Conservation (phyloP, 495 filamentous ascomycete genomes). For the Lophiostoma macrostomum region DNA sequence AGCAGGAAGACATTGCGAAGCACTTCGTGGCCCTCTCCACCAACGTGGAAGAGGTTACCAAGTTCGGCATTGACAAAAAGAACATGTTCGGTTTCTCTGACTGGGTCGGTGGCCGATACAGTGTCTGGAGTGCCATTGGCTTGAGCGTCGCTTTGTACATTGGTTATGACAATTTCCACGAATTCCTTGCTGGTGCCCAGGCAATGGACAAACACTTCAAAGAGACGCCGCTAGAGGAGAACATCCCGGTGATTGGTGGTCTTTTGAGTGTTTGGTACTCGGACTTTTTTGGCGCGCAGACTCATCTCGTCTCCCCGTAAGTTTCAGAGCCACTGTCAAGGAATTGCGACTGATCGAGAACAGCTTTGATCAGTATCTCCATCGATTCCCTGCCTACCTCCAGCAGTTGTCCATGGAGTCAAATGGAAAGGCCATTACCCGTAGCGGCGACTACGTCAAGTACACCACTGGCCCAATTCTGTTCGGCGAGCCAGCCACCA, state of each 20-base stretch:
- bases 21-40: constrained; percentile 98
- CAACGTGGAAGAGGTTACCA: constrained; percentile 90
- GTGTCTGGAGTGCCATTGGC: constrained; percentile 97
- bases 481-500: constrained; percentile 97
- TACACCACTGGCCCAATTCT: constrained; percentile 94
- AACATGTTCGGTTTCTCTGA: constrained; percentile 99
- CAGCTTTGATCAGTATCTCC: constrained; percentile 96
- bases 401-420: constrained; percentile 99
- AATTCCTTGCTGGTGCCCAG: constrained; percentile 92
- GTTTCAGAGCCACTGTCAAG: background rate
- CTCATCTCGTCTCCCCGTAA: constrained; percentile 87
- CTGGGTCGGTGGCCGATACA: constrained; percentile 98
- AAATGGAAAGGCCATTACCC: constrained; percentile 96
- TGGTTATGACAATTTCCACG: constrained; percentile 93
- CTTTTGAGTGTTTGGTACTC: constrained; percentile 97
- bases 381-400: constrained; percentile 97
- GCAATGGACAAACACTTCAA: constrained; percentile 99
- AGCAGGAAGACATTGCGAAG: constrained; percentile 83
- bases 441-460: constrained; percentile 84
- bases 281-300: constrained; percentile 96
- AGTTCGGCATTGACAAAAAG: constrained; percentile 94
- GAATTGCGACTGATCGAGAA: constrained; percentile 22
- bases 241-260: constrained; percentile 90
- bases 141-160: constrained; percentile 91
- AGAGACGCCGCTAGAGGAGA: constrained; percentile 82